Evolutionary conservation across 441 rosid species (phyloP).

Genomic region (Adansonia madagascariensis): DNA sequence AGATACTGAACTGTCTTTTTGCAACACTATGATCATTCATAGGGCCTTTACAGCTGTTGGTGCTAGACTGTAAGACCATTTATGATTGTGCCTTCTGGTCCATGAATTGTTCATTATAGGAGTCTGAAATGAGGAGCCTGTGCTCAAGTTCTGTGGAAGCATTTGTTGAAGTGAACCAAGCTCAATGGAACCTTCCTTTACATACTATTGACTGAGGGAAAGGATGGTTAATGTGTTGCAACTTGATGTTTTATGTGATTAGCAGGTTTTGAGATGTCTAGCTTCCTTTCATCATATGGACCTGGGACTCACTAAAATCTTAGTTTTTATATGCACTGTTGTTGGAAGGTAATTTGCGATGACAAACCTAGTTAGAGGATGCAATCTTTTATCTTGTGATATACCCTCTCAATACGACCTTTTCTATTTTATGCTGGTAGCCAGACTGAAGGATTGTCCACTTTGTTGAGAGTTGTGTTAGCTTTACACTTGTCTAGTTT

Average conservation of each 20-base stretch:
- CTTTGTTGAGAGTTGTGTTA: neutral
- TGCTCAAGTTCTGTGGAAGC: neutral
- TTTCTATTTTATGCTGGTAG: neutral
- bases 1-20: neutral
- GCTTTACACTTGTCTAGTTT: slow-evolving; percentile 3
- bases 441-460: neutral
- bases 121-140: neutral
- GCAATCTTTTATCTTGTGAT: neutral
- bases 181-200: neutral
- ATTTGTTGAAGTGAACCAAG: neutral
- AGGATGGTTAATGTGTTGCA: neutral
- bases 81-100: neutral
- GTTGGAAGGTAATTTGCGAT: neutral
- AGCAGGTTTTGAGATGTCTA: neutral
- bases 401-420: neutral
- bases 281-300: neutral
- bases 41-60: neutral
- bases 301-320: neutral
- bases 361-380: slow-evolving; percentile 5
- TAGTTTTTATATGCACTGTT: neutral
- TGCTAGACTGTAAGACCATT: neutral
- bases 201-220: neutral
- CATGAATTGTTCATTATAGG: neutral
- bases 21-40: neutral
- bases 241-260: neutral